Evolutionary conservation across 1,139 yeast genomes (phyloP).

Genomic region (Debaryomyces udenii): DNA sequence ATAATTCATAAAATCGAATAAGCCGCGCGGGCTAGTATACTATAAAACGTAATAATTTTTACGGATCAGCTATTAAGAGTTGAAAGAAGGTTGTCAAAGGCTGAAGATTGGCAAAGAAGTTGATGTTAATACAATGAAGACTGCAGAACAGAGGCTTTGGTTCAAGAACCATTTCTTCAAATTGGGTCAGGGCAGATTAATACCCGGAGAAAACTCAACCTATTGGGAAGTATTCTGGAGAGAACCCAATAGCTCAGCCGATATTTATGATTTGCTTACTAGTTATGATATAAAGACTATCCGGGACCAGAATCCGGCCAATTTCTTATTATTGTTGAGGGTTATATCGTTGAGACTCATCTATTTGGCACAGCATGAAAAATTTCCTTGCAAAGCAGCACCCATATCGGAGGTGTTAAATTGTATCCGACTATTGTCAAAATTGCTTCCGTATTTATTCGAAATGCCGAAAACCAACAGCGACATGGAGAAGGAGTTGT

Average conservation of each 20-base stretch:
- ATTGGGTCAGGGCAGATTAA: constrained; percentile 58
- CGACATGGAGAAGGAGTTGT: constrained; percentile 43
- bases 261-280: constrained; percentile 59
- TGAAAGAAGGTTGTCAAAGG: background rate
- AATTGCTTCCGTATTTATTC: constrained; percentile 67
- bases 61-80: background rate
- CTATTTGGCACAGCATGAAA: constrained; percentile 16
- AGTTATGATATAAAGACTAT: constrained; percentile 61
- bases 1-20: background rate
- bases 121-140: constrained; percentile 53
- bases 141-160: constrained; percentile 65
- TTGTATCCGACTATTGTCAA: constrained; percentile 66
- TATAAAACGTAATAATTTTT: constrained; percentile 1
- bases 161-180: constrained; percentile 65
- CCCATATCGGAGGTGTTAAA: constrained; percentile 42
- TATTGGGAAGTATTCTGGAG: constrained; percentile 56
- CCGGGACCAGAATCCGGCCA: constrained; percentile 58
- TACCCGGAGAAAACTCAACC: constrained; percentile 43
- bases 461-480: constrained; percentile 44
- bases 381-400: constrained; percentile 10
- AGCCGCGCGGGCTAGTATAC: constrained; percentile 6
- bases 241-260: constrained; percentile 40
- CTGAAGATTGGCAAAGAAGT: background rate
- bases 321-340: constrained; percentile 57
- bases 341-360: constrained; percentile 38